A percentile compares a stretch with the other conserved stretches of the same genome.
Conservation (phyloP, 23 red algal species). For the Gracilaria domingensis region DNA sequence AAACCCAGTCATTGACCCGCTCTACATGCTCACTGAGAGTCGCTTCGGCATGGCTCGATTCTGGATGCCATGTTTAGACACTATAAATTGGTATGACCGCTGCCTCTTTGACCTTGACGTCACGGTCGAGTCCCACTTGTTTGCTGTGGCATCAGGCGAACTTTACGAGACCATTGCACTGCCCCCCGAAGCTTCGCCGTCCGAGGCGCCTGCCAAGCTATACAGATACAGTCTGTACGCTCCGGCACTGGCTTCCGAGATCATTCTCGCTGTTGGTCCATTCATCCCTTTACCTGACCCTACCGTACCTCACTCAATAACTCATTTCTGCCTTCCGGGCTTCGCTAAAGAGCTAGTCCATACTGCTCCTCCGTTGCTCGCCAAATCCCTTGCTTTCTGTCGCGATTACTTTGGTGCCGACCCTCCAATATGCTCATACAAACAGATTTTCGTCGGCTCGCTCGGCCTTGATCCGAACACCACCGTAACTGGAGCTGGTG, state of each 20-base stretch:
- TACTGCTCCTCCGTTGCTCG: conserved; percentile 78
- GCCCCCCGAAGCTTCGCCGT: conserved; percentile 24
- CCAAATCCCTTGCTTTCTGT: conserved; percentile 78
- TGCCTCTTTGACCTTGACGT: conserved; percentile 69
- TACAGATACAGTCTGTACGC: conserved; percentile 48
- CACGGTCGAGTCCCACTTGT: conserved; percentile 48
- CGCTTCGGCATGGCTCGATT: conserved; percentile 70
- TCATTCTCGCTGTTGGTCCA: conserved; percentile 81
- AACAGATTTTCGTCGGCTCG: conserved; percentile 80
- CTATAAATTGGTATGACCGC: conserved; percentile 75
- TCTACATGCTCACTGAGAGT: conserved; percentile 71
- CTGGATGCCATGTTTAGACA: conserved; percentile 80
- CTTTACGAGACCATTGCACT: conserved; percentile 40
- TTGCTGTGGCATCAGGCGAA: conserved; percentile 65
- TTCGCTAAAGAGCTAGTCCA: conserved; percentile 78
- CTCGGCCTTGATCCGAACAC: conserved; percentile 34
- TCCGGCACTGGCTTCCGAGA: conserved; percentile 74
- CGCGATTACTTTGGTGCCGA: conserved; percentile 80
- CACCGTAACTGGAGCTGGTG: conserved; percentile 72
- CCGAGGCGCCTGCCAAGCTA: conserved; percentile 33
- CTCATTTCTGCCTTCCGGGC: conserved; percentile 94
- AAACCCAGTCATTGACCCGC: conserved; percentile 40
- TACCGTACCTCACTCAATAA: conserved; percentile 69
- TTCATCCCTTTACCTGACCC: conserved; percentile 92
- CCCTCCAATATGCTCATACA: conserved; percentile 75